Conservation (phyloP, 192 early-diverging fungal genomes). For the Backusella parvicylindrica region DNA sequence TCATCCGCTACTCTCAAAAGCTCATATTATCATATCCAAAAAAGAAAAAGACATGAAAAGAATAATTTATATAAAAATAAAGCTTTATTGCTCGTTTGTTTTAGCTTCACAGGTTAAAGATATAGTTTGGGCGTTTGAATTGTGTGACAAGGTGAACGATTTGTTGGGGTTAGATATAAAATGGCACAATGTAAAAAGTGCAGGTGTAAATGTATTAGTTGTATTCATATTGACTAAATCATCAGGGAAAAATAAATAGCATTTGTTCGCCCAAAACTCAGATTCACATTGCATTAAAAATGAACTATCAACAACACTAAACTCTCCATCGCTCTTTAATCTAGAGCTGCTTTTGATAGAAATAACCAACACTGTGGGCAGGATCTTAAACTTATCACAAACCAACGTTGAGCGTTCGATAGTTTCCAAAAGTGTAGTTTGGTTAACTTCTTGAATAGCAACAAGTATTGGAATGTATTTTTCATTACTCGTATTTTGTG, state of each 20-base stretch:
- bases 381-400: neutral
- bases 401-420: neutral
- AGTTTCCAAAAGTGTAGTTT: neutral
- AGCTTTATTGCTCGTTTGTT: neutral
- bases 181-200: slow-evolving; percentile 8
- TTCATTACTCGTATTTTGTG: neutral
- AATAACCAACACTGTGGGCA: neutral
- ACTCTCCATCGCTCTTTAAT: neutral
- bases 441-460: neutral
- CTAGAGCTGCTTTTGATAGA: slow-evolving; percentile 1
- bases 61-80: neutral
- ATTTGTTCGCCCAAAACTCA: slow-evolving; percentile 1
- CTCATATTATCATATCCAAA: slow-evolving; percentile 7
- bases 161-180: slow-evolving; percentile 9
- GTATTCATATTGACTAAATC: neutral
- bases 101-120: slow-evolving; percentile 10
- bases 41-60: slow-evolving; percentile 3
- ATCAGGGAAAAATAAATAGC: neutral
- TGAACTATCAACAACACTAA: slow-evolving; percentile 3
- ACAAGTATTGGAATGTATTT: neutral
- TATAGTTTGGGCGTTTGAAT: slow-evolving; percentile 1
- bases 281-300: slow-evolving; percentile 11
- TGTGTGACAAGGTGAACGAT: slow-evolving; percentile 9
- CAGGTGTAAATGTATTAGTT: neutral
- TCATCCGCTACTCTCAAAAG: slow-evolving; percentile 2